Base-by-base conservation (phyloP, 352 stramenopile genomes). In the Phytopythium sindhum region DNA sequence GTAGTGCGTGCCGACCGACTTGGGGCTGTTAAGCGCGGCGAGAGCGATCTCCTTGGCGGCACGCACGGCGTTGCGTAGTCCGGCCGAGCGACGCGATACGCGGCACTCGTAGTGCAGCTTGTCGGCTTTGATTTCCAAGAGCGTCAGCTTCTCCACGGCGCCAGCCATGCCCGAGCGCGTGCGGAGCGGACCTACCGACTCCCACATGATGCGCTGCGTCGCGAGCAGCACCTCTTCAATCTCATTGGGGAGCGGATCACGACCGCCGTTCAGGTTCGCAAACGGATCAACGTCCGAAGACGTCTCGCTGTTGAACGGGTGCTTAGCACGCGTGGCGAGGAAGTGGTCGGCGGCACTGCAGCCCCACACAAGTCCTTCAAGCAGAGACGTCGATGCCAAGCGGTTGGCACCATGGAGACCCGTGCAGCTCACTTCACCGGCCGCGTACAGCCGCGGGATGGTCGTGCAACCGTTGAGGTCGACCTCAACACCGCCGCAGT, bases 331-430 rank as follows among this genome's bases (percentile, higher is more conserved):
- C 15, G 28, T 63, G 1, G 68, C 50, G 5, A 61, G 45, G 59
- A 82, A 95, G 60, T 89, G 73, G 42, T 86, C 97, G 72, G 89
- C 93, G 24, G 97, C 84, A 45, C 87, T 88, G 55, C 84, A 90
- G 59, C 95, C 95, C 90, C 92, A 98, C 8, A 98, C 94, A 0
- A 98, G 79, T 23, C 92, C 95, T 69, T 98, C 95, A 7, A 98
- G 78, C 21, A 98, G 67, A 45, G 90, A 98, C 2, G 95, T 98
- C 28, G 89, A 98, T 12, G 95, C 95, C 35, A 98, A 70, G 60
- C 95, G 85, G 73, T 98, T 98, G 8, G 91, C 95, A 42, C 95
- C 95, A 66, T 98, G 95, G 17, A 98, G 79, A 52, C 95, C 95
- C 17, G 95, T 98, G 70, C 95, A 89, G 51, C 93, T 96, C 28